Evolutionary conservation across 75 land plant species (phyloP).

Genomic region (Selaginella tamariscina): DNA sequence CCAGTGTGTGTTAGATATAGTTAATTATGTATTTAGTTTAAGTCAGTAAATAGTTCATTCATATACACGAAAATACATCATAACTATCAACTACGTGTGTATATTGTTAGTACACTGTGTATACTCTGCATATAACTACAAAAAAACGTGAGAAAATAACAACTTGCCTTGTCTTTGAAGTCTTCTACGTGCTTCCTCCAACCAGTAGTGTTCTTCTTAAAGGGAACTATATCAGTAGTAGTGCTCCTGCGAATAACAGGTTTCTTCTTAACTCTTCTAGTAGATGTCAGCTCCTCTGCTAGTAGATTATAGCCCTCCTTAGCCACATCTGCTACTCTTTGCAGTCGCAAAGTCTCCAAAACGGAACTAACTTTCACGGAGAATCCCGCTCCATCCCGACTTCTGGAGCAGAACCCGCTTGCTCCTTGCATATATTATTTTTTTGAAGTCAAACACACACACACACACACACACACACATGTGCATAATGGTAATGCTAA

Average conservation of each 20-base stretch:
- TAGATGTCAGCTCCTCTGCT: conserved; percentile 61
- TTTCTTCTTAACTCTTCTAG: conserved; percentile 32
- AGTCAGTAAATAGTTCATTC: no score
- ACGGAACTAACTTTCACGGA: neutral
- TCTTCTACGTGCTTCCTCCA: conserved; percentile 68
- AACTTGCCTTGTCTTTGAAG: conserved; percentile 57
- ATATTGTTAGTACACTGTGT: neutral
- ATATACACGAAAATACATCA: no score
- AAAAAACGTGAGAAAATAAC: neutral
- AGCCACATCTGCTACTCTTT: conserved; percentile 49
- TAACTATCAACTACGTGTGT: neutral
- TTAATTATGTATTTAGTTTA: no score
- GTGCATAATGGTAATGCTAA: no score
- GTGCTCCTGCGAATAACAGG: conserved; percentile 34
- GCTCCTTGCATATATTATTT: no score
- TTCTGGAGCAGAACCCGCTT: neutral
- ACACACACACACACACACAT: no score
- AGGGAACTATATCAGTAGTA: conserved; percentile 51
- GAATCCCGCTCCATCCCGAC: neutral
- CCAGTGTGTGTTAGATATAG: no score
- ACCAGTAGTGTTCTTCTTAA: conserved; percentile 39
- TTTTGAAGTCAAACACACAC: no score
- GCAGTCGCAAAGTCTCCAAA: neutral
- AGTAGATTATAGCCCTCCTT: conserved; percentile 55
- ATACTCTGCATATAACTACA: neutral